Evolutionary conservation across 352 stramenopile genomes (phyloP), one percentile per base, ranked within the genome.

Genomic region (Globisporangium barbulae): DNA sequence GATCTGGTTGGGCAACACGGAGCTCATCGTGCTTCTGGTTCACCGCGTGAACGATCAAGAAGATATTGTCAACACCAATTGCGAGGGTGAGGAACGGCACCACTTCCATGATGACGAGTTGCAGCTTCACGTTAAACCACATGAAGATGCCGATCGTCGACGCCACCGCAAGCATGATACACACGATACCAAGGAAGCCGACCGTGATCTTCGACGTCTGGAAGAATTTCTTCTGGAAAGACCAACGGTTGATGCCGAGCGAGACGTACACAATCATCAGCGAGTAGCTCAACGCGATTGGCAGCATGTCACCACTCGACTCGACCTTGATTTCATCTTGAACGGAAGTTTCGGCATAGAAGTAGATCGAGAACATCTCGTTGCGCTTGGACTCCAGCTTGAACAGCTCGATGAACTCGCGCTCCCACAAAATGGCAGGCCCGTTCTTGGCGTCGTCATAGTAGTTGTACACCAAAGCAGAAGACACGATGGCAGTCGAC

Each of bases 31-130:
- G 71, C 52, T 82, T 78, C 53, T 81, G 62, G 4, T 66, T 75
- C 53, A 89, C 75, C 12, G 80, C 76, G 35, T 88, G 74, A 30
- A 89, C 76, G n/a, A 89, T 41, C 33, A 89, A 53, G 70, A 89
- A 89, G 45, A 89, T 89, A 44, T 89, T 89, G 59, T 89, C 80
- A 5, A 89, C 80, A 60, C 80, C 80, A 35, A 89, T 89, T 3
- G 80, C 80, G 30, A 89, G 65, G 52, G 80, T 82, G 47, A 89
- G 63, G 63, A 89, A 89, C 28, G 80, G 80, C 31, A 89, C 78
- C 19, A 89, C 80, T 25, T 89, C 80, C 74, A 89, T 88, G 49
- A 89, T 85, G 33, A 89, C 83, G 15, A 89, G 58, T 64, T 89
- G 80, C n/a, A 89, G 67, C 53, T 85, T 84, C 30, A 79, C 80